phyloP scores from a whole-genome alignment of 2,329 filamentous ascomycete species.

The Cercospora sp. region DNA sequence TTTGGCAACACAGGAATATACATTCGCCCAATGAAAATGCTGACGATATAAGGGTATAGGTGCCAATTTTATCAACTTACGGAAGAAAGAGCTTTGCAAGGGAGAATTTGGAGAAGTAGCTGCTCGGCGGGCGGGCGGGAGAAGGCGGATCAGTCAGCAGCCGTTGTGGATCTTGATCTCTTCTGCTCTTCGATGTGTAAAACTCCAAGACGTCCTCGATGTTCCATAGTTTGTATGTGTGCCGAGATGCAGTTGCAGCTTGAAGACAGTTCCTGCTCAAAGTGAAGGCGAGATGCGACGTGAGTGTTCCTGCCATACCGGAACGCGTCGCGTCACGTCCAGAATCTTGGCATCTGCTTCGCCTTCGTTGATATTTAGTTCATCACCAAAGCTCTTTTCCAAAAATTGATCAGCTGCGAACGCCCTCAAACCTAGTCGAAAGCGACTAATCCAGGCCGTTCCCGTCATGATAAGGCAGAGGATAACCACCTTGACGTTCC shows the following conservation, averaged over 20 bases:
- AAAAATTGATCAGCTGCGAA: neutral
- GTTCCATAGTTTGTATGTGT: neutral
- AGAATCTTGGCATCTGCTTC: neutral
- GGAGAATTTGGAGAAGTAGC: neutral
- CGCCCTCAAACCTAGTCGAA: neutral
- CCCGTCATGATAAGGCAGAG: neutral
- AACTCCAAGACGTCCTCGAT: neutral
- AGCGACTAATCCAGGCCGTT: neutral
- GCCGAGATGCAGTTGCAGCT: neutral
- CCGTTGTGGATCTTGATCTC: neutral
- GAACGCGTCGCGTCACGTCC: neutral
- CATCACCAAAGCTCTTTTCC: neutral
- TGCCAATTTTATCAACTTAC: neutral
- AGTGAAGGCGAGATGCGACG: neutral
- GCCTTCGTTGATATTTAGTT: neutral
- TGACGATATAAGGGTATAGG: neutral
- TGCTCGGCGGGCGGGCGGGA: neutral
- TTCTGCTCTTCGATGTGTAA: neutral
- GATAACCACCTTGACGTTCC: neutral
- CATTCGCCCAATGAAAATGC: neutral
- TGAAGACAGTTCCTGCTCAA: neutral
- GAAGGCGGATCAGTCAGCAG: neutral
- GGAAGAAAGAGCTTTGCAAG: neutral
- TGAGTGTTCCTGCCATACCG: neutral
- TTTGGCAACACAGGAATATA: slow-evolving; percentile 1